Evolutionary conservation across 768 basidiomycete species (phyloP), one percentile per base, ranked within the genome.

Genomic region (Melanogaster broomeanus): DNA sequence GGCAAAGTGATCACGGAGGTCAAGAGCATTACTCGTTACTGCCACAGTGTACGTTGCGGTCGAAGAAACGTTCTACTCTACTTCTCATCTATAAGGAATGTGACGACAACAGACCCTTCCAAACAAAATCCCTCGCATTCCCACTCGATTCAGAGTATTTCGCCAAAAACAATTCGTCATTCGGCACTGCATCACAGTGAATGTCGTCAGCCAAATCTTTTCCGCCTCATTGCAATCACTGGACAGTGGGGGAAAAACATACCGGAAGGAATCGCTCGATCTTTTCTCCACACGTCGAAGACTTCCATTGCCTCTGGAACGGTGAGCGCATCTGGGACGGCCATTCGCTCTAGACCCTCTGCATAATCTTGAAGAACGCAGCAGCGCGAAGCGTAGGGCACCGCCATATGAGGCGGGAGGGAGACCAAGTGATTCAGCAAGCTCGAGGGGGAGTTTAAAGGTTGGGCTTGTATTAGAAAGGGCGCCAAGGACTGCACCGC

Each of bases 81-180:
- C 5, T n/a, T 12, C 24, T 24, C 25, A 24, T 33, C 67, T 56
- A 68, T 18, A 34, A 49, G 50, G 63, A 57, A 45, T 69, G 39
- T 40, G 69, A 62, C 47, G 60, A 49, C 61, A 83, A 62, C 44
- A 88, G 59, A 2, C 85, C 86, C 44, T 79, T 81, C 79, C 81
- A 82, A 35, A 90, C 86, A 59, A 95, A 91, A 51, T 87, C 84
- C 53, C 87, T 75, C 12, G 91, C 77, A 66, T 93, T 93, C 38
- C 92, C 93, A 48, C 77, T 78, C 7, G 87, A 80, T 61, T 91
- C 87, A 2, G 82, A 80, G 57, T 88, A 93, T 66, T 90, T 91
- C 10, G 83, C 72, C 62, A 94, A 68, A 72, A 94, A 93, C 13
- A 83, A 57, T 64, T 89, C 86, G 61, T 96, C 93, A 12, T 72